Percentiles rank a stretch among this genome's conserved stretches.
Conservation (phyloP, 164 flowering plant species). For the Berberis vulgaris region DNA sequence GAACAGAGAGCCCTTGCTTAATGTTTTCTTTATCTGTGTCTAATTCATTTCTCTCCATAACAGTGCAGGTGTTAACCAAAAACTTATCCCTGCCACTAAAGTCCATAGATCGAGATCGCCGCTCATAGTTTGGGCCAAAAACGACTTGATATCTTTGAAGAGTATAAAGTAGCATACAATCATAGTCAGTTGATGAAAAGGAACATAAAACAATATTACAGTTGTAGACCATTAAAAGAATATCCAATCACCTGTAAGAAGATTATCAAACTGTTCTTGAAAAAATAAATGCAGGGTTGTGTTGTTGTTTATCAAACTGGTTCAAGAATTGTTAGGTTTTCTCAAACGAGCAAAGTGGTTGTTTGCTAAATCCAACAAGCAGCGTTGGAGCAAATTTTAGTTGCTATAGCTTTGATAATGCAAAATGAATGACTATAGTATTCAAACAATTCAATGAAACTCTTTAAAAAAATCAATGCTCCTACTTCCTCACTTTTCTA, state of each 20-base stretch:
- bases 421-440: too few species aligned
- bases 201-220: neutral
- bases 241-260: too few species aligned
- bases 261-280: too few species aligned
- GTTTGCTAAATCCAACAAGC: too few species aligned
- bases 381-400: too few species aligned
- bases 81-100: slow-evolving; percentile 12
- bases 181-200: neutral
- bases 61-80: slow-evolving; percentile 13
- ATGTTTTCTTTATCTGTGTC: slow-evolving; percentile 9
- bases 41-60: slow-evolving; percentile 14
- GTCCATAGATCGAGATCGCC: slow-evolving; percentile 19
- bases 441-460: too few species aligned
- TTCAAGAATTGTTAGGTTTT: too few species aligned
- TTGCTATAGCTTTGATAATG: too few species aligned
- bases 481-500: neutral
- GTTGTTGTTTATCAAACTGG: too few species aligned
- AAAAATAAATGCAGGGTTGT: too few species aligned
- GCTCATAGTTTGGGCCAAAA: slow-evolving; percentile 33
- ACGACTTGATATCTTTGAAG: slow-evolving; percentile 38
- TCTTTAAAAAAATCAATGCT: too few species aligned
- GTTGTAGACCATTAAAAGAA: neutral
- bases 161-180: neutral
- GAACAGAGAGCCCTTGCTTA: slow-evolving; percentile 13
- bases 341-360: too few species aligned